These are phyloP conservation scores for Malania oleifera DNA, from an alignment of 164 flowering plant species.

Conservation along the genomic window DNA sequence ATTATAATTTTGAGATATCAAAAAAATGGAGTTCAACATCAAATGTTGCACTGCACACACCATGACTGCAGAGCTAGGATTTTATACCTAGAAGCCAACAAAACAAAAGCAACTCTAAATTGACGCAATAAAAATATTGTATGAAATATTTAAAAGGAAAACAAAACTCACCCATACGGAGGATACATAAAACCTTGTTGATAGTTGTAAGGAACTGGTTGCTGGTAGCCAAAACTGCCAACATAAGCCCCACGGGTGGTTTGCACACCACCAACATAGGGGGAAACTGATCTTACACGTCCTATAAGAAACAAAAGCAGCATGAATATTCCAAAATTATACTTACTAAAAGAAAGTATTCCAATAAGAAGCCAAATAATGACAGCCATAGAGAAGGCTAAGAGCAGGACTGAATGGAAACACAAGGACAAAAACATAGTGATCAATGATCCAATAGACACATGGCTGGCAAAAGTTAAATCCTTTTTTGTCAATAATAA, in stretches of 20 bases:
- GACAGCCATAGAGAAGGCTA: not conserved
- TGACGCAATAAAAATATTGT: not conserved
- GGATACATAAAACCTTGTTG: slow-evolving; percentile 80
- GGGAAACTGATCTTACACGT: slow-evolving; percentile 52
- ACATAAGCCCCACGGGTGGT: slow-evolving; percentile 50
- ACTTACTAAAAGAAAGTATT: not conserved
- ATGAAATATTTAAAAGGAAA: not conserved
- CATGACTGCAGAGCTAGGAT: no score
- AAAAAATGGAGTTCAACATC: no score
- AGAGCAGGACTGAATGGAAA: no score
- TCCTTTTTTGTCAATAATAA: no score
- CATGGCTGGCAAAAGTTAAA: no score
- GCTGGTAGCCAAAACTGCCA: slow-evolving; percentile 73
- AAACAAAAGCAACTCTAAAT: not conserved
- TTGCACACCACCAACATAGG: slow-evolving; percentile 49
- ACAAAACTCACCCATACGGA: slow-evolving; percentile 68
- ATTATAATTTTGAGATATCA: not conserved
- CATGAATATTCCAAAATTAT: no score
- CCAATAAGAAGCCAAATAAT: not conserved
- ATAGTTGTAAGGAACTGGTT: slow-evolving; percentile 62
- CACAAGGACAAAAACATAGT: no score
- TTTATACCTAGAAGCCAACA: no score
- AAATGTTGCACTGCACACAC: no score
- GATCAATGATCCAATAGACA: no score
- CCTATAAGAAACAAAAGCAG: slow-evolving; percentile 34